Evolutionary conservation across 202 grass and related monocot species (phyloP), one percentile per base, ranked within the genome.

Genomic region (Saccharum hybrid): DNA sequence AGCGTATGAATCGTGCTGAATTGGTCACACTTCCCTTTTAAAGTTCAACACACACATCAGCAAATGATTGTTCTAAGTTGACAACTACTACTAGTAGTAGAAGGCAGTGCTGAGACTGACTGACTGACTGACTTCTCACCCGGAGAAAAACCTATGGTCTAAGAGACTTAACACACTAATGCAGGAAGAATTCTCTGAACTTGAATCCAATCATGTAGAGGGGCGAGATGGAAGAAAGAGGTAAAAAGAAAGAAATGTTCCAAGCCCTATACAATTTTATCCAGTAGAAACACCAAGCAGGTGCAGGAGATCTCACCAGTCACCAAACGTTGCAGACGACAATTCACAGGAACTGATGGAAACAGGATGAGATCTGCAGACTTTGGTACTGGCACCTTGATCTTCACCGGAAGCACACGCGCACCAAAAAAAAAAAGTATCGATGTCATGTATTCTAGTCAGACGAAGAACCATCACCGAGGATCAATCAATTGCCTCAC

Each of bases 211-310:
- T 72, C 64, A 10, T 74, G 19, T 33, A 5, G 83, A 75, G 12
- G 19, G 59, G 37, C 19, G 34, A 72, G 0, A 77, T 78, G 57
- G 41, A 79, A 82, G 83, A 11, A 78, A 65, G 38, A 46, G 28
- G 38, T 6, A 1, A 49, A 18, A 65, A 23, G 5, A 65, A 23
- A 3, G 26, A 26, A 26, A 26, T 4, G 48, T 72, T 40, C 21
- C 68, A 83, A 76, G 37, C 45, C 23, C 80, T 84, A 84, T 84
- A 83, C 81, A 87, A 7, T 64, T 75, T 70, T 71, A 72, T 70
- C 84, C 71, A 36, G 76, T 34, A 82, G 56, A 60, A 59, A 63
- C 76, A 87, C 66, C 78, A 61, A 89, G 74, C 79, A 74, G 78
- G 66, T 76, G 69, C 10, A 74, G 63, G 52, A 70, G 69, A 87